phyloP scores from a whole-genome alignment of 2,329 filamentous ascomycete genomes.

The Colletotrichum sp. region DNA sequence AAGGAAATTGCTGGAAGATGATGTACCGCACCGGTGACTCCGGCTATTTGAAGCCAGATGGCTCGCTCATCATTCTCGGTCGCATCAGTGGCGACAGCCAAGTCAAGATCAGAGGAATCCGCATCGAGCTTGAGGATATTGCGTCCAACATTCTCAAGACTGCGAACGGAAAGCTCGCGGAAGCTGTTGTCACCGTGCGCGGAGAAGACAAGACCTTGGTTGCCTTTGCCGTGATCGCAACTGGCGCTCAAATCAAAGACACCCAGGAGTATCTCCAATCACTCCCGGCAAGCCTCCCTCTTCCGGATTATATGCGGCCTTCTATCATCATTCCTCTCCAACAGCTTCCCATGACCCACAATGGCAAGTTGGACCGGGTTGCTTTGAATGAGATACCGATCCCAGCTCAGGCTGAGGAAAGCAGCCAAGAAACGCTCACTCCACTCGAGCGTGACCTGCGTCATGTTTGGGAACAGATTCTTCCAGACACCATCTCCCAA shows the following conservation, averaged over 20 bases:
- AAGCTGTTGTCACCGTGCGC: constrained; percentile 28
- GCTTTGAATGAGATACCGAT: constrained; percentile 29
- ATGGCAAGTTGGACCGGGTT: constrained; percentile 36
- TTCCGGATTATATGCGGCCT: constrained; percentile 42
- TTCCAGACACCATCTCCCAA: constrained; percentile 26
- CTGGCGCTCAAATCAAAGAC: neutral
- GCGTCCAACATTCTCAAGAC: constrained; percentile 27
- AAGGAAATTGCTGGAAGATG: constrained; percentile 15
- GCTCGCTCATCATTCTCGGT: constrained; percentile 37
- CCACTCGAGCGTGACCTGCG: constrained; percentile 1
- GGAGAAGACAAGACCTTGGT: constrained; percentile 27
- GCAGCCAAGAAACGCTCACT: neutral
- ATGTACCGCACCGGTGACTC: constrained; percentile 47
- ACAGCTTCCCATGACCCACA: constrained; percentile 31
- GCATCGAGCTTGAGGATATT: constrained; percentile 51
- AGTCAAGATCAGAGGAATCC: constrained; percentile 49
- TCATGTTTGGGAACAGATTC: constrained; percentile 21
- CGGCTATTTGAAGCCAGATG: constrained; percentile 36
- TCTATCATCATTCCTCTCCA: constrained; percentile 28
- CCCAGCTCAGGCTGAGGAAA: neutral
- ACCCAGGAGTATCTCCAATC: constrained; percentile 11
- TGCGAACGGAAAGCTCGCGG: constrained; percentile 19
- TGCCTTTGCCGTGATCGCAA: constrained; percentile 30
- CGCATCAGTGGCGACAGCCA: constrained; percentile 47
- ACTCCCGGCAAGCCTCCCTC: constrained; percentile 20